These are phyloP conservation scores for Orychophragmus violaceus DNA, from an alignment of 345 rosid species.

Conservation along the genomic window DNA sequence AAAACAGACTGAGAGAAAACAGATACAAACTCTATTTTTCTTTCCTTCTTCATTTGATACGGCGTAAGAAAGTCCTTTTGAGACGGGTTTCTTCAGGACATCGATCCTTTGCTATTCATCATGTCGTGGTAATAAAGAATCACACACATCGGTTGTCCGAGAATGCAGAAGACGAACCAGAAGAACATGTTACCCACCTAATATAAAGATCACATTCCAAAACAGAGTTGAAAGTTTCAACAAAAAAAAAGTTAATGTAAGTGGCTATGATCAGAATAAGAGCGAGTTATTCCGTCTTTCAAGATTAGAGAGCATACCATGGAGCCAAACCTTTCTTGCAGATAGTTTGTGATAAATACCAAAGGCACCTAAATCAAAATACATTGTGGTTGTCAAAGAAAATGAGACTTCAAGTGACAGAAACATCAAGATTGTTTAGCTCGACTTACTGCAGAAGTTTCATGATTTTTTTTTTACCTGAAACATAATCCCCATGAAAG, in stretches of 20 bases:
- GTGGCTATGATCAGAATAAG: background rate
- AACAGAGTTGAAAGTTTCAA: background rate
- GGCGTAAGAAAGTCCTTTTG: no score
- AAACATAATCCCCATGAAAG: constrained; percentile 90
- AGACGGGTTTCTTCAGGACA: no score
- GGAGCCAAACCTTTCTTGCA: constrained; percentile 68
- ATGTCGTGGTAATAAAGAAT: constrained; percentile 92
- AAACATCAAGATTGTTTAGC: background rate
- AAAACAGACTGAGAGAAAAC: no score
- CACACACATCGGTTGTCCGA: constrained; percentile 96
- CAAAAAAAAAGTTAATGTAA: background rate
- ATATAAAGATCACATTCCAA: constrained; percentile 21
- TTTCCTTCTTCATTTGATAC: constrained; percentile 5
- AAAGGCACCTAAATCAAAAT: constrained; percentile 62
- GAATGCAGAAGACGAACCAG: constrained; percentile 90
- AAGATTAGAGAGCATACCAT: constrained; percentile 50
- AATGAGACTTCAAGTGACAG: background rate
- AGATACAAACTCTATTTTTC: constrained; percentile 13
- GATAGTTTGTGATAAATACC: constrained; percentile 68
- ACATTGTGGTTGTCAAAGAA: constrained; percentile 7
- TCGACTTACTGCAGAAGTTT: background rate
- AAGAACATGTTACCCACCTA: constrained; percentile 96
- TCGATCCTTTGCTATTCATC: constrained; percentile 70
- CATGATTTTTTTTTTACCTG: constrained; percentile 47
- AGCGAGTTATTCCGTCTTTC: background rate